Conservation (phyloP, 495 filamentous ascomycete genomes). For the Peziza echinospora region DNA sequence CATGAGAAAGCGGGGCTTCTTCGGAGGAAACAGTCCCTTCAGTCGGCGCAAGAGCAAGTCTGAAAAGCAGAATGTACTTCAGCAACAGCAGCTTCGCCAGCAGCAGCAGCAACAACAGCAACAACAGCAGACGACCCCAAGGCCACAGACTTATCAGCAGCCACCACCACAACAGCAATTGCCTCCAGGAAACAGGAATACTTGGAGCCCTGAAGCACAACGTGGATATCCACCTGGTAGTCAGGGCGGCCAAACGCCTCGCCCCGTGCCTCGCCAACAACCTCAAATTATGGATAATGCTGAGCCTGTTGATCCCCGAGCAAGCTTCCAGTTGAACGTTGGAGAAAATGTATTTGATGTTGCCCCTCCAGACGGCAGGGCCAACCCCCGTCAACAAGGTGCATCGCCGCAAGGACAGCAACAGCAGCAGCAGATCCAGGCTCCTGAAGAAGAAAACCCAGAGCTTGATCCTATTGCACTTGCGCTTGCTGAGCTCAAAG, state of each 20-base stretch:
- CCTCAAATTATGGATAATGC: conserved; percentile 36
- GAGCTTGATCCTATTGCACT: conserved; percentile 74
- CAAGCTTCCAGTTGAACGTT: conserved; percentile 87
- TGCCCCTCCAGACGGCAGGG: conserved; percentile 38
- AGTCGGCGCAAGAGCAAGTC: conserved; percentile 75
- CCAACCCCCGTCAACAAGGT: too few relatives aligned
- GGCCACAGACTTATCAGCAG: conserved; percentile 8
- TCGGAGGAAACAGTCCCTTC: conserved; percentile 85
- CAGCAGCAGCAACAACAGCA: conserved; percentile 9
- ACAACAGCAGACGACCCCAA: conserved; percentile 5
- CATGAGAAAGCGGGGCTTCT: conserved; percentile 77
- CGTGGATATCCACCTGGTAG: not conserved
- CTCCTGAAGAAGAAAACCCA: conserved; percentile 25
- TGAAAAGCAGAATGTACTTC: conserved; percentile 32
- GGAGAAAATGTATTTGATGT: conserved; percentile 95
- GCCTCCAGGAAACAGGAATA: conserved; percentile 7
- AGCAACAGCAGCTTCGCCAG: conserved; percentile 11
- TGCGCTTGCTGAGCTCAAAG: conserved; percentile 81
- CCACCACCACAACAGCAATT: conserved; percentile 11
- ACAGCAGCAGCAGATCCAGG: conserved; percentile 5
- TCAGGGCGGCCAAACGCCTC: conserved; percentile 5
- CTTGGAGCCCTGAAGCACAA: conserved; percentile 4
- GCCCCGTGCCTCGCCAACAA: conserved; percentile 17
- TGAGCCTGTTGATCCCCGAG: conserved; percentile 80
- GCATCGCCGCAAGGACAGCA: too few relatives aligned